phyloP scores from a whole-genome alignment of 2,329 filamentous ascomycete genomes.

The Gremmenia infestans region DNA sequence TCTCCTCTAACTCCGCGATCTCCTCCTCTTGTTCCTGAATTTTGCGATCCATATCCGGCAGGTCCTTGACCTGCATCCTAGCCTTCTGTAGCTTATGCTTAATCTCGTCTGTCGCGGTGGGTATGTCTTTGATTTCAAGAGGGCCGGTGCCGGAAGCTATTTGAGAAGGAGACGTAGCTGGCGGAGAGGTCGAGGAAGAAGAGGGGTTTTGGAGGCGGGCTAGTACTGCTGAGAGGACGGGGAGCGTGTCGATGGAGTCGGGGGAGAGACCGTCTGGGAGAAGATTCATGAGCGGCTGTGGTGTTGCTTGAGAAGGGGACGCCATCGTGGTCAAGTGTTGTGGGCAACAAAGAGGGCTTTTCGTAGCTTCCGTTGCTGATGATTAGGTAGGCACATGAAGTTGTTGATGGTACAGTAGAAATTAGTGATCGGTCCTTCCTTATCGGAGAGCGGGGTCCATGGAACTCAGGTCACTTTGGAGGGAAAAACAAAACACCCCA shows the following conservation, averaged over 20 bases:
- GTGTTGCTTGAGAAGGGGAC: conserved; percentile 16
- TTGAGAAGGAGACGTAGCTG: conserved; percentile 33
- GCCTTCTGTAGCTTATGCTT: conserved; percentile 82
- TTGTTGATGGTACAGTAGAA: conserved; percentile 3
- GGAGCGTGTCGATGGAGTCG: conserved; percentile 79
- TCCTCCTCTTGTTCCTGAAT: conserved; percentile 67
- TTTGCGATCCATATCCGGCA: conserved; percentile 66
- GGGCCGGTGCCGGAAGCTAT: conserved; percentile 26
- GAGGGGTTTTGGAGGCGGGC: conserved; percentile 59
- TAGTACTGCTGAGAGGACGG: conserved; percentile 74
- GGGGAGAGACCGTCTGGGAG: conserved; percentile 64
- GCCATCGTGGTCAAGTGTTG: conserved; percentile 15
- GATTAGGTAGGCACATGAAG: not conserved
- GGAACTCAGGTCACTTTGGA: not conserved
- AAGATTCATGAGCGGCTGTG: conserved; percentile 33
- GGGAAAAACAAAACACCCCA: conserved; percentile 18
- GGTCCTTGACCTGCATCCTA: conserved; percentile 54
- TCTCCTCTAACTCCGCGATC: conserved; percentile 59
- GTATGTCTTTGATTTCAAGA: conserved; percentile 62
- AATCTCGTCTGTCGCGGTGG: conserved; percentile 69
- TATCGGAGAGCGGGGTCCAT: conserved; percentile 16
- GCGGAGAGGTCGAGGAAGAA: conserved; percentile 32
- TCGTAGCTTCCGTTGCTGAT: not conserved
- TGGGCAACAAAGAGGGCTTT: not conserved
- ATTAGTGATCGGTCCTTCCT: not conserved